phyloP scores from a whole-genome alignment of 2,329 filamentous ascomycete species.

The Aspergillus versicolor region DNA sequence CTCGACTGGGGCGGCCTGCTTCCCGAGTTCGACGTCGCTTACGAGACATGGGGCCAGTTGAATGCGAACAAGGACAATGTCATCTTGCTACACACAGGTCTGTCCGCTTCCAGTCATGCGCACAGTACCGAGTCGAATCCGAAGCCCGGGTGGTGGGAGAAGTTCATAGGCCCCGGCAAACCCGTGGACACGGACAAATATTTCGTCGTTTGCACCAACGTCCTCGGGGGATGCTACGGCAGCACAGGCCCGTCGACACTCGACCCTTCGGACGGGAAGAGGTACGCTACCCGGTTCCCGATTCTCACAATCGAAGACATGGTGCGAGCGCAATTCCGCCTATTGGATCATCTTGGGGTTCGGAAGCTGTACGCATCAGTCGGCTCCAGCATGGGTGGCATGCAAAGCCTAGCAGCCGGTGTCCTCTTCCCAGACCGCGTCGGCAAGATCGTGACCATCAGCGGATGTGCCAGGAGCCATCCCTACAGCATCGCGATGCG shows the following conservation, averaged over 20 bases:
- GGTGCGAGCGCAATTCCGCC: conserved; percentile 90
- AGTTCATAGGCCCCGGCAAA: conserved; percentile 85
- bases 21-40: conserved; percentile 83
- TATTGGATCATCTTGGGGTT: conserved; percentile 78
- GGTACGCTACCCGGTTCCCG: conserved; percentile 91
- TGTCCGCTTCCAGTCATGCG: conserved; percentile 96
- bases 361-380: conserved; percentile 84
- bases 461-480: conserved; percentile 89
- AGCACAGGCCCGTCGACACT: conserved; percentile 87
- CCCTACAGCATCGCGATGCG: conserved; percentile 99
- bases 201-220: conserved; percentile 93
- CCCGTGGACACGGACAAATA: conserved; percentile 89
- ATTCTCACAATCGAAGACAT: conserved; percentile 96
- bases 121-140: conserved; percentile 85
- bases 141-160: conserved; percentile 97
- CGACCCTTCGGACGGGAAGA: conserved; percentile 82
- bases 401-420: conserved; percentile 90
- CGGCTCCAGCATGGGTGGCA: conserved; percentile 95
- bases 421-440: conserved; percentile 80
- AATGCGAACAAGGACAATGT: conserved; percentile 72
- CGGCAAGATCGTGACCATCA: conserved; percentile 80
- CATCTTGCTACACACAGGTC: conserved; percentile 87
- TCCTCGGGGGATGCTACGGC: conserved; percentile 92
- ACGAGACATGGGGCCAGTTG: conserved; percentile 78
- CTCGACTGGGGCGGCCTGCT: conserved; percentile 96